Evolutionary conservation across 1,139 yeast species (phyloP).

Genomic region (Candida albicans): DNA sequence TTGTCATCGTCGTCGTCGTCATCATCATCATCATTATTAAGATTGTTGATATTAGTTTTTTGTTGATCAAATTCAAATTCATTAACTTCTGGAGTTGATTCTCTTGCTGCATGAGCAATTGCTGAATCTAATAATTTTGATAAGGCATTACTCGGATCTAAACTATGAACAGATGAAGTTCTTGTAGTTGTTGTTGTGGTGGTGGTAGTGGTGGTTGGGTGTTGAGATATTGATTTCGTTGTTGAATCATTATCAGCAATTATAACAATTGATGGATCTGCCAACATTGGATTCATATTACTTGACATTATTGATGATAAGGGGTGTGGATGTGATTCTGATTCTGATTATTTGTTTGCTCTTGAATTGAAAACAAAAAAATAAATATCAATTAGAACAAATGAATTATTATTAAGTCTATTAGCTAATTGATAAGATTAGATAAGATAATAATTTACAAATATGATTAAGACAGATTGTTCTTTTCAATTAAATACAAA

Average conservation of each 20-base stretch:
- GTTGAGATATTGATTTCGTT: neutral
- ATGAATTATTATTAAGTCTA: no score
- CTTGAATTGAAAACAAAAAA: no score
- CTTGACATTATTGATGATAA: constrained; percentile 8
- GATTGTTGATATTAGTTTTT: constrained; percentile 10
- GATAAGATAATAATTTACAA: no score
- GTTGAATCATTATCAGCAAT: constrained; percentile 15
- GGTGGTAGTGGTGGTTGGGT: constrained; percentile 4
- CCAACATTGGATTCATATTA: constrained; percentile 24
- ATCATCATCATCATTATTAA: no score
- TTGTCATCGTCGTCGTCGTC: constrained; percentile 2
- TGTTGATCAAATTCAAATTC: neutral
- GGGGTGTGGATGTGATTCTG: neutral
- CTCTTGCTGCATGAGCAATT: constrained; percentile 51
- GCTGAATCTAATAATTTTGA: constrained; percentile 45
- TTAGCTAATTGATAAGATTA: no score
- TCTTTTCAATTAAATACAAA: no score
- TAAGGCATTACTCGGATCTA: constrained; percentile 39
- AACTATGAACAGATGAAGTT: constrained; percentile 12
- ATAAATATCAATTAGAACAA: no score
- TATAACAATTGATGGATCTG: constrained; percentile 38
- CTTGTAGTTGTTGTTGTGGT: constrained; percentile 6
- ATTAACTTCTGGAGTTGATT: constrained; percentile 39
- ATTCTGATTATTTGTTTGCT: no score
- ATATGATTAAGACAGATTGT: no score